These are phyloP conservation scores for Penicillium sp. DNA, from an alignment of 2,329 filamentous ascomycete species.

Conservation along the genomic window DNA sequence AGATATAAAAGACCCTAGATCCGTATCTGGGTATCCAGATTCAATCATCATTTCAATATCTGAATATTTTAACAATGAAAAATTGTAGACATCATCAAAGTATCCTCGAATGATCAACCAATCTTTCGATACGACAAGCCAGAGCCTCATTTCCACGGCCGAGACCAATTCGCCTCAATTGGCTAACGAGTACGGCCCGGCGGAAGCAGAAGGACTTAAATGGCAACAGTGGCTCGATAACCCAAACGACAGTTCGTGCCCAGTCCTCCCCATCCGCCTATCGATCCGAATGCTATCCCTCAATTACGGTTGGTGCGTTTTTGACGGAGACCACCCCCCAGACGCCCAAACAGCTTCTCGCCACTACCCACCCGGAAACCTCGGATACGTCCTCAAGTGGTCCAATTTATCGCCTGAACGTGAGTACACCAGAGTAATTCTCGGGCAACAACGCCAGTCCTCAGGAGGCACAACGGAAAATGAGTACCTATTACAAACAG, in stretches of 20 bases:
- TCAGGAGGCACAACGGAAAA: not conserved
- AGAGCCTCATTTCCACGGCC: not conserved
- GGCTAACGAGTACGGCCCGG: not conserved
- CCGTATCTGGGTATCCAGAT: not conserved
- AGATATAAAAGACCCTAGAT: not conserved
- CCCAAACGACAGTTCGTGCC: not conserved
- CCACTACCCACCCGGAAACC: not conserved
- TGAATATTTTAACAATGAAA: too few relatives aligned
- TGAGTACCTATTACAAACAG: conserved; percentile 5
- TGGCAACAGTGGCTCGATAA: not conserved
- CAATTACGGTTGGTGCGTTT: not conserved
- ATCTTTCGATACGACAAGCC: not conserved
- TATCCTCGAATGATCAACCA: not conserved
- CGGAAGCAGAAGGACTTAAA: not conserved
- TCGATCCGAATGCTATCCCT: not conserved
- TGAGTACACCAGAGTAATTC: not conserved
- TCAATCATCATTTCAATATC: not conserved
- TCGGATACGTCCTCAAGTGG: not conserved
- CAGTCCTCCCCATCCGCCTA: not conserved
- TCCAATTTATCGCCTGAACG: not conserved
- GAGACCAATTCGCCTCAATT: not conserved
- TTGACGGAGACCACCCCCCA: not conserved
- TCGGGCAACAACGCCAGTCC: not conserved
- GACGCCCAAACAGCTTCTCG: not conserved
- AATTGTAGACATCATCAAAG: not conserved